Evolutionary conservation across 768 basidiomycete genomes (phyloP), one percentile per base, ranked within the genome.

Genomic region (Mycena haematopus): DNA sequence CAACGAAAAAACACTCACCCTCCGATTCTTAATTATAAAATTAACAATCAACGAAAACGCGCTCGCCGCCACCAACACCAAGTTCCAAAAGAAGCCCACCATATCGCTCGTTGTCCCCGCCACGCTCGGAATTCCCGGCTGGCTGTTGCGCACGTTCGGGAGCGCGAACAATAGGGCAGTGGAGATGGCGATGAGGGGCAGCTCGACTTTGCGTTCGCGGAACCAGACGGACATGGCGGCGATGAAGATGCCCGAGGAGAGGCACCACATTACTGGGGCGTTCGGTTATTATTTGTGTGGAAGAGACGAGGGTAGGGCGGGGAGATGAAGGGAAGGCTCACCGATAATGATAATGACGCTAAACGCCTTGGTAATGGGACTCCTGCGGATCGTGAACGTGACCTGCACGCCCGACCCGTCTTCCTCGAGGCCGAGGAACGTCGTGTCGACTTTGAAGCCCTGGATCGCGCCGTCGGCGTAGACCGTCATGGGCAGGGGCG

Each of bases 121-220:
- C 11, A 50, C 45, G 15, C 36, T 8, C 2, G 63, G 63, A 21
- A 62, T 60, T 4, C 63, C 59, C 3, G 63, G 63, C 42, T 65
- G 63, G 31, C 59, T 60, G 47, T 60, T 60, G 5, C 63, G 59
- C 4, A 65, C 58, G 25, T 65, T 65, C 17, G 63, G 63, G 9
- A 65, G 29, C 3, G 63, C 59, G 25, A 60, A 65, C 9, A 65
- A 59, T 11, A 65, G 47, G 9, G 59, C 60, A 4, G 58, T 65
- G 8, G 57, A 60, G 45, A 65, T 47, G 21, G 58, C 59, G 25
- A 65, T 56, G 15, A 65, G 24, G 33, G 63, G 63, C 1, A 24
- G 58, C 31, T 65, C 63, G 2, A 33, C 53, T 9, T 56, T 62
- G 27, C 24, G 27, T n/a, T 56, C 61, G 2, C 54, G 38, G 47